Base-by-base conservation (phyloP, 139 green algal genomes). In the Desmodesmus armatus region DNA sequence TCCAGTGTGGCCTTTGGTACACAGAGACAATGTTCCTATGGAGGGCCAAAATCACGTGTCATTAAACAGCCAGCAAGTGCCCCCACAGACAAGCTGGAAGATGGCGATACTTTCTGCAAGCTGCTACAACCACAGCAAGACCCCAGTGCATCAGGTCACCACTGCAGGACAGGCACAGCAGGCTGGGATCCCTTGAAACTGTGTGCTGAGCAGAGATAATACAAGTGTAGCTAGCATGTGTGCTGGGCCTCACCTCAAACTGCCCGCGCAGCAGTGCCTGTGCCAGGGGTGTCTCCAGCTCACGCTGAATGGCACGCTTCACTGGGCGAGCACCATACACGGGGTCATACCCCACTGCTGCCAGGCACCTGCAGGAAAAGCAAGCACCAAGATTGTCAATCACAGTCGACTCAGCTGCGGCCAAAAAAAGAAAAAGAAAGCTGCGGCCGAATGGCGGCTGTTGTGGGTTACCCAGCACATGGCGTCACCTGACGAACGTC, bases 311-410 rank as follows among this genome's bases (percentile, higher is more conserved):
- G 41, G 96, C 96, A 4, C 97, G 89, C 93, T 99, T 99, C 27
- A 99, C 97, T 1, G 97, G 97, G 6, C 97, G 91, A 5, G 97
- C 97, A 33, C 97, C 97, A 89, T 97, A 99, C 49, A 93, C 93
- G 33, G 97, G 97, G 89, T 99, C 96, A 86, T 94, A 99, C 3
- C 96, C 96, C 51, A 92, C 89, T 3, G 82, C 69, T 11, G 90
- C 93, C 40, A 98, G 90, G 86, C 85, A 75, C 65, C 79, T 85
- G 41, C 5, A 62, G 5, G 39, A 21, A 29, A 25, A 40, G 47
- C 47, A 9, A 55, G 47, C 13, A 55, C 47, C 9, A 9, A 55
- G 47, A 23, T 55, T 55, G 47, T 55, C 9, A 23, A 55, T 13
- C 47, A 55, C 9, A 55, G 47, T 13, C 13, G 47, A n/a, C n/a